Evolutionary conservation across 75 land plant species (phyloP), one percentile per base, ranked within the genome.

Genomic region (Sequoiadendron giganteum): DNA sequence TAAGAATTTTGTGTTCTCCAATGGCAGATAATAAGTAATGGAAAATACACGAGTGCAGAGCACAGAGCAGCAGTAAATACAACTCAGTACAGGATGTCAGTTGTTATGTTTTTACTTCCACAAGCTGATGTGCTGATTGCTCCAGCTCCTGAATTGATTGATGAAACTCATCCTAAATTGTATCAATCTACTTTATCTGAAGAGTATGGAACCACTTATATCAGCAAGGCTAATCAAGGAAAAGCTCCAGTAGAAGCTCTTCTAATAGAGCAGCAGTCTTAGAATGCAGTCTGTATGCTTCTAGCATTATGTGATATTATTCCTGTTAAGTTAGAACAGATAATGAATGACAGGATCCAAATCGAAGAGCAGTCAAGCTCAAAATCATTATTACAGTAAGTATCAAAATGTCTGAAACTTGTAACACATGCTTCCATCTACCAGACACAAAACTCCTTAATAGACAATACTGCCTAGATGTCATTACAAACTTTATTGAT

Each of bases 1-100:
- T 8, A 25, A 28, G 28, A 49, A 25, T 65, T 65, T 25, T 65
- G 72, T 5, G 72, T 25, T 25, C 30, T 80, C 19, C 9, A 5
- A 82, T 82, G 34, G 85, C 87, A 92, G 93, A 87, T 91, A 30
- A 38, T 91, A 65, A 92, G 93, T 90, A 92, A 92, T 88, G 88
- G 90, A 25, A 89, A 68, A 75, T 92, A 91, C 82, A 91, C 86
- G 87, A 92, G 93, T n/a, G 93, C 91, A 43, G 61, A 89, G 87
- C 93, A 92, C 80, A 88, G 93, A 5, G 93, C 87, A 32, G 48
- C 75, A 45, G 93, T 89, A 25, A 92, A 91, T 86, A 91, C 84
- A 84, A 70, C 85, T 42, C 56, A 52, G 14, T 34, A 48, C 43
- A 86, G 93, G n/a, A 65, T 92, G 65, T 92, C 93, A 39, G 40